These are phyloP conservation scores for Phaeotremella fagi DNA, from an alignment of 768 basidiomycete species.

Conservation along the genomic window DNA sequence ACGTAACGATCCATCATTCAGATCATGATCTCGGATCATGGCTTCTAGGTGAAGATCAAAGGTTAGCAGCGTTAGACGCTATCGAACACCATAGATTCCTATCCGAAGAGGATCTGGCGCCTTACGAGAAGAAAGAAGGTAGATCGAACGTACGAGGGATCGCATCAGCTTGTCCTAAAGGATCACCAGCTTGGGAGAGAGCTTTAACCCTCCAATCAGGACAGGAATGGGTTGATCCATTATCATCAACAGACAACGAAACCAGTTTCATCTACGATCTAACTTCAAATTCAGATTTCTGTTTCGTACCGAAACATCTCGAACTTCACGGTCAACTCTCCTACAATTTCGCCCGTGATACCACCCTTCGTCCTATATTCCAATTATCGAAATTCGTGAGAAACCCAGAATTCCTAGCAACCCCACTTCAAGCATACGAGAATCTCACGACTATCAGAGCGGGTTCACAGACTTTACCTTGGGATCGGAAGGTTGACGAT, in stretches of 20 bases:
- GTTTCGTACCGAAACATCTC: constrained; percentile 31
- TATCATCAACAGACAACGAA: constrained; percentile 9
- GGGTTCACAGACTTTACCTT: constrained; percentile 32
- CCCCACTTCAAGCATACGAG: constrained; percentile 42
- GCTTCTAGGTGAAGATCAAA: constrained; percentile 41
- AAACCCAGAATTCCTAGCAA: constrained; percentile 44
- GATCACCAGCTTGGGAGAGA: constrained; percentile 23
- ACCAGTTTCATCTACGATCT: constrained; percentile 42
- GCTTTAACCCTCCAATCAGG: constrained; percentile 2
- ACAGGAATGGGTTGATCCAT: background rate
- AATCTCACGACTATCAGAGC: constrained; percentile 26
- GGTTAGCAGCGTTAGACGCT: constrained; percentile 23
- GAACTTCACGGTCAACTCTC: constrained; percentile 40
- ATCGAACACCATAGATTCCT: constrained; percentile 27
- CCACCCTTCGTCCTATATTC: constrained; percentile 42
- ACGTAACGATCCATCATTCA: constrained; percentile 35
- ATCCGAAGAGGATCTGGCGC: constrained; percentile 25
- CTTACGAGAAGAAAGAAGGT: constrained; percentile 34
- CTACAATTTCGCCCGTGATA: constrained; percentile 36
- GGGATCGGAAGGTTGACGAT: constrained; percentile 48
- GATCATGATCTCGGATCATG: constrained; percentile 46
- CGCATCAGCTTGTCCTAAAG: constrained; percentile 39
- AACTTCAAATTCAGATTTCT: constrained; percentile 33
- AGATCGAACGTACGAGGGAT: constrained; percentile 14
- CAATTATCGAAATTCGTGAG: constrained; percentile 42